Evolutionary conservation across 2,329 filamentous ascomycete species (phyloP), one percentile per base, ranked within the genome.

Genomic region (Xylariales sp.): DNA sequence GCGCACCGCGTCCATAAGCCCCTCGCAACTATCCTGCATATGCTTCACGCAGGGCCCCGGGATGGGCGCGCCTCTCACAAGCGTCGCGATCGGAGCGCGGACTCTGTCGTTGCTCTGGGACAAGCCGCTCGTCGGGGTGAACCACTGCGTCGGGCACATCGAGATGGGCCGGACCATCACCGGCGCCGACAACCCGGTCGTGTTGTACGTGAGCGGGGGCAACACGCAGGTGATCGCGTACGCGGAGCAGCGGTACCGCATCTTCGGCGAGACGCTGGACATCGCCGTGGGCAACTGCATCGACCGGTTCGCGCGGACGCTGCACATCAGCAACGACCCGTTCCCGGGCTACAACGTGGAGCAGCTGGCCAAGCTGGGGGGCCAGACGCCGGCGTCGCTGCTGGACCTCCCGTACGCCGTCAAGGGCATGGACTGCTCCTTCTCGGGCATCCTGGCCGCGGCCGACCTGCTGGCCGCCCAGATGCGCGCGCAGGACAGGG

Each of bases 201-300:
- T 98, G 35, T 73, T 98, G 28, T 98, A 98, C 65, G 93, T 97
- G 29, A 88, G 82, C 16, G 93, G 93, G 47, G 93, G 93, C 44
- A 98, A 98, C 70, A 95, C 91, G 11, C 91, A 98, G 68, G 91
- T 97, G 19, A 97, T 97, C 51, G 93, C 93, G 34, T 98, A 97
- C 68, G 89, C 88, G 25, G 86, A 91, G 50, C 87, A 90, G 61
- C 79, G 91, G 44, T 98, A 98, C 69, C 85, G 93, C 44, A 98
- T 98, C 61, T 98, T 98, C 62, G 93, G 93, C 47, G 93, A 98
- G 69, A 90, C 93, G 2, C 81, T 98, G 38, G 93, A 98, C 61
- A 97, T 97, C 51, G 93, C 93, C 11, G 91, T 98, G 9, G 93
- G 93, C 4, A 98, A 98, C 68, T 97, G 93, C 61, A 80, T 98